Conservation (phyloP, 768 basidiomycete genomes). For the Tricholoma bakamatsutake region DNA sequence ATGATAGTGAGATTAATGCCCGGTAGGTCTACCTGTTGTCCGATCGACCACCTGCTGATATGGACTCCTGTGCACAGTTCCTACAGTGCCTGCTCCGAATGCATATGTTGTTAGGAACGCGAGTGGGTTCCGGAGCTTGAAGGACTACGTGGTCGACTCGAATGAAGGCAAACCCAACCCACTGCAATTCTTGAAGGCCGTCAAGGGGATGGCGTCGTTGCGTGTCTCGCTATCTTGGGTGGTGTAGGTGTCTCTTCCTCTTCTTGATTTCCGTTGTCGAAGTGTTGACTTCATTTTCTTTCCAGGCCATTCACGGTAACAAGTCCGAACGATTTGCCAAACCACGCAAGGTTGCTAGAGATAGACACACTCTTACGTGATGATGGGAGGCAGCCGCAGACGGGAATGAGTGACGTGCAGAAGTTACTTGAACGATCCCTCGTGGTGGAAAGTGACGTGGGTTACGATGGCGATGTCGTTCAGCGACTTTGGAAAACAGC, state of each 20-base stretch:
- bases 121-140: background rate
- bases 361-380: conserved; percentile 14
- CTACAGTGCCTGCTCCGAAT: conserved; percentile 48
- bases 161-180: conserved; percentile 6
- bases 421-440: background rate
- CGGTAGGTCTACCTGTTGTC: background rate
- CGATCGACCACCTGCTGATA: background rate
- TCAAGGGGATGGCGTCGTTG: conserved; percentile 53
- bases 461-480: background rate
- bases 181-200: conserved; percentile 41
- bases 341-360: conserved; percentile 13
- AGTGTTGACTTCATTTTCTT: background rate
- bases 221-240: conserved; percentile 63
- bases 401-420: background rate
- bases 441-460: background rate
- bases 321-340: conserved; percentile 5
- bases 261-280: background rate
- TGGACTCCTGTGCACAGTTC: conserved; percentile 36
- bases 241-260: conserved; percentile 29
- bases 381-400: background rate
- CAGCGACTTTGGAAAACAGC: conserved; percentile 1
- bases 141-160: background rate
- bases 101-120: background rate
- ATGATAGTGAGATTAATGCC: conserved; percentile 17
- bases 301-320: conserved; percentile 42